Conservation (phyloP, 306 rosid genomes). For the Lotus japonicus region DNA sequence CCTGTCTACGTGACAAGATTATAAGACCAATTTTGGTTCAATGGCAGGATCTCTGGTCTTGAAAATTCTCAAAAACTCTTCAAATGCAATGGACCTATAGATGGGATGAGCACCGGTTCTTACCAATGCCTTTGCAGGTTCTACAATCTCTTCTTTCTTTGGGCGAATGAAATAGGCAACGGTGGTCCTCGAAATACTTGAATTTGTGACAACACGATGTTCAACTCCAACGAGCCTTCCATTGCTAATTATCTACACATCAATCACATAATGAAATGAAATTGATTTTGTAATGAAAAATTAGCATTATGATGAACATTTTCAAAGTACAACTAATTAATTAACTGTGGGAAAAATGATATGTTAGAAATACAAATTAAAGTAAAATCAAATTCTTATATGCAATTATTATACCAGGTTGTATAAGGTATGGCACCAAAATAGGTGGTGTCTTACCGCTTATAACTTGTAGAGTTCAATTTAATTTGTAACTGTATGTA, state of each 20-base stretch:
- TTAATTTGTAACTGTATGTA: no score
- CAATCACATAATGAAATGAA: not conserved
- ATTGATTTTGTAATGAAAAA: no score
- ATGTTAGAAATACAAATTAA: no score
- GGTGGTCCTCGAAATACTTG: slow-evolving; percentile 36
- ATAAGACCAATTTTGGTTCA: slow-evolving; percentile 18
- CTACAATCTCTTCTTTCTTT: slow-evolving; percentile 30
- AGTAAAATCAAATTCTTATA: no score
- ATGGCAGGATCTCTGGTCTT: slow-evolving; percentile 18
- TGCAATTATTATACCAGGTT: no score
- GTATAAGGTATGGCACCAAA: no score
- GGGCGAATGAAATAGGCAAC: slow-evolving; percentile 49
- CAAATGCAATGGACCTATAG: slow-evolving; percentile 31
- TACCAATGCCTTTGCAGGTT: slow-evolving; percentile 44
- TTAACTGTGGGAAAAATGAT: no score
- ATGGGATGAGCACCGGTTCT: slow-evolving; percentile 20
- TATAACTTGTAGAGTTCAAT: no score
- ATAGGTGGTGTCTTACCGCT: no score
- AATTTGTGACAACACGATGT: slow-evolving; percentile 63
- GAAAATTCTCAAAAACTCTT: slow-evolving; percentile 37
- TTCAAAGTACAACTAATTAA: no score
- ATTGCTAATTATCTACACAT: slow-evolving; percentile 46
- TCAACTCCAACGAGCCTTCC: slow-evolving; percentile 50
- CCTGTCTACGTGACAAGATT: not conserved
- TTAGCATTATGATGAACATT: no score